Conservation (phyloP, 1,284 basidiomycete genomes). For the Ceratorhiza oryzae-sativae region DNA sequence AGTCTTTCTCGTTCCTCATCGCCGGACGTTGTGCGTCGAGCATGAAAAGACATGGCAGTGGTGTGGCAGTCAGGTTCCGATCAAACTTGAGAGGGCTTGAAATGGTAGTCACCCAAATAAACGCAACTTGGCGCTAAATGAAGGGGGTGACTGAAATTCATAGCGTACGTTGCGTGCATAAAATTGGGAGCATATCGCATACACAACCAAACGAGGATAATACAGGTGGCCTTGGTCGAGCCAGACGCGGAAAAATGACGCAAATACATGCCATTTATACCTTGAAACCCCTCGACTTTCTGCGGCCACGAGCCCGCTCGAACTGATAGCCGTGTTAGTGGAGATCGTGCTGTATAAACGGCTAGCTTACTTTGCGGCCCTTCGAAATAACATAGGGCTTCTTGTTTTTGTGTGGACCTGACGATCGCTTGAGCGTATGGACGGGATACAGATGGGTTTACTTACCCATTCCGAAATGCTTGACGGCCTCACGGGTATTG, state of each 20-base stretch:
- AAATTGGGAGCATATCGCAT: slow-evolving; percentile 39
- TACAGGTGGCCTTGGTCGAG: slow-evolving; percentile 32
- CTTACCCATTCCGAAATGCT: slow-evolving; percentile 93
- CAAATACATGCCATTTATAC: slow-evolving; percentile 11
- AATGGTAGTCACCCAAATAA: slow-evolving; percentile 18
- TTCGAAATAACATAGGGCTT: slow-evolving; percentile 93
- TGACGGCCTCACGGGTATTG: slow-evolving; percentile 92
- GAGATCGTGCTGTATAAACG: not conserved
- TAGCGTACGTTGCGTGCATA: slow-evolving; percentile 37
- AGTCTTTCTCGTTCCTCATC: slow-evolving; percentile 19
- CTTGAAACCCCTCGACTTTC: slow-evolving; percentile 58
- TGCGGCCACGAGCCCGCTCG: slow-evolving; percentile 90
- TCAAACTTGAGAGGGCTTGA: slow-evolving; percentile 6
- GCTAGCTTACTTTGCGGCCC: slow-evolving; percentile 81
- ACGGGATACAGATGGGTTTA: slow-evolving; percentile 45
- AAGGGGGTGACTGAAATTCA: slow-evolving; percentile 4
- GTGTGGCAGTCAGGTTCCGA: not conserved
- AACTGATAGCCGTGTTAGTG: slow-evolving; percentile 57
- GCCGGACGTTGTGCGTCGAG: slow-evolving; percentile 4
- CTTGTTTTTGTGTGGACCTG: slow-evolving; percentile 87
- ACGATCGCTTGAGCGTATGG: not conserved
- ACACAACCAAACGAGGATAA: slow-evolving; percentile 34
- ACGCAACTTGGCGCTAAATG: not conserved
- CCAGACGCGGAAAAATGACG: slow-evolving; percentile 8
- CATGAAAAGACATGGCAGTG: slow-evolving; percentile 23